phyloP scores from a whole-genome alignment of 1,284 basidiomycete species.

The Austroboletus niveus region DNA sequence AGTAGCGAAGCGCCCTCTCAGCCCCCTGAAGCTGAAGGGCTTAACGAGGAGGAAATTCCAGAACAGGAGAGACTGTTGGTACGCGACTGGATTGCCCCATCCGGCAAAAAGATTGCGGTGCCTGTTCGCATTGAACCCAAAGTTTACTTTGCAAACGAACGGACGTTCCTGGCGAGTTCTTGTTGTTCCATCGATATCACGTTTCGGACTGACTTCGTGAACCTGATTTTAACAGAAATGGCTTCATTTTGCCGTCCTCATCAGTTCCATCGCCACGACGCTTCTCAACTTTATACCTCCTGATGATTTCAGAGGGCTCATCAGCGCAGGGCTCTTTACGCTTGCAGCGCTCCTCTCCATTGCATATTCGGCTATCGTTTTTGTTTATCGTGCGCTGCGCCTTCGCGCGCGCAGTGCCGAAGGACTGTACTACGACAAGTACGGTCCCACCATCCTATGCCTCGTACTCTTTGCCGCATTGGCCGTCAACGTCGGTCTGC shows the following conservation, averaged over 20 bases:
- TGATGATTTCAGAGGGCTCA: conserved; percentile 74
- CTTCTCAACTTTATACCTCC: conserved; percentile 86
- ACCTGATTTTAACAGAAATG: conserved; percentile 64
- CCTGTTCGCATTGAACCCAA: conserved; percentile 97
- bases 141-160: conserved; percentile 95
- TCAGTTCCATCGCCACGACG: conserved; percentile 86
- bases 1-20: conserved; percentile 37
- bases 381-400: conserved; percentile 80
- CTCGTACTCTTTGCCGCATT: conserved; percentile 69
- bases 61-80: conserved; percentile 62
- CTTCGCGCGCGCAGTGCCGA: conserved; percentile 76
- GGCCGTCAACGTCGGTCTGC: conserved; percentile 71
- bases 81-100: conserved; percentile 76
- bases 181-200: conserved; percentile 7
- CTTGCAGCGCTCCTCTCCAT: conserved; percentile 87
- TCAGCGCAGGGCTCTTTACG: conserved; percentile 87
- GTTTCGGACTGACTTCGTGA: conserved; percentile 10
- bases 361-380: conserved; percentile 85
- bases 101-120: conserved; percentile 89
- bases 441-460: conserved; percentile 80
- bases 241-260: conserved; percentile 89
- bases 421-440: conserved; percentile 85
- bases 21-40: conserved; percentile 38
- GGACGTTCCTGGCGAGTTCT: conserved; percentile 77
- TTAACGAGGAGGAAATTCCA: conserved; percentile 39